These are phyloP conservation scores for Fagus sylvatica DNA, from an alignment of 306 rosid genomes.

Conservation along the genomic window DNA sequence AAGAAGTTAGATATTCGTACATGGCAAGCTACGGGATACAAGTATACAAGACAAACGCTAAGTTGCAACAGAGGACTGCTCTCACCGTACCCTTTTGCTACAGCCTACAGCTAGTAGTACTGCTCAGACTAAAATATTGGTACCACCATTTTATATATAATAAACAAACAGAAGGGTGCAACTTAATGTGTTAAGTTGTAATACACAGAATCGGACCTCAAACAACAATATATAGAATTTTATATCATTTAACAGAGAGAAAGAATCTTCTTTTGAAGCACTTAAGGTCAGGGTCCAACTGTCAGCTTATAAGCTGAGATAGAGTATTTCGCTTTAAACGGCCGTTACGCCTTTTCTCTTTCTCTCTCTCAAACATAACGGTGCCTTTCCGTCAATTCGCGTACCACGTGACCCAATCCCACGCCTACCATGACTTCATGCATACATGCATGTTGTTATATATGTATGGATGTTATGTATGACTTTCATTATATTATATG, in stretches of 20 bases:
- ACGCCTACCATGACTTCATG: conserved; percentile 23
- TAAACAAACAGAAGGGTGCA: neutral
- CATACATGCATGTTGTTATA: neutral
- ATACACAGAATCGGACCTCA: conserved; percentile 4
- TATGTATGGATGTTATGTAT: neutral
- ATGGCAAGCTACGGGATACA: too few relatives aligned
- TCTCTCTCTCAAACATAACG: conserved; percentile 14
- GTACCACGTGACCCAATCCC: conserved; percentile 24
- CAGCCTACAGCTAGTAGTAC: too few relatives aligned
- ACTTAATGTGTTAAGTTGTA: neutral
- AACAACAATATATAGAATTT: neutral
- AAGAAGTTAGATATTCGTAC: too few relatives aligned
- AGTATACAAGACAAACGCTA: too few relatives aligned
- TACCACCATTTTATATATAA: neutral
- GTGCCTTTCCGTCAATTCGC: conserved; percentile 31
- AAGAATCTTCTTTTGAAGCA: conserved; percentile 38
- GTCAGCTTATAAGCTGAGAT: conserved; percentile 25
- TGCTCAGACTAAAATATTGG: neutral
- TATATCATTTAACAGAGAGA: neutral
- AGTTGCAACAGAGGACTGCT: neutral
- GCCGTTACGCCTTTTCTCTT: conserved; percentile 23
- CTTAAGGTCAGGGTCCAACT: conserved; percentile 33
- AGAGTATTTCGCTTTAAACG: conserved; percentile 31
- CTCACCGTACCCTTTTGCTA: neutral
- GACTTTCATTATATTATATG: conserved; percentile 15